These are phyloP conservation scores for Limnomonas spitsbergensis DNA, from an alignment of 139 green algal species.

Conservation along the genomic window DNA sequence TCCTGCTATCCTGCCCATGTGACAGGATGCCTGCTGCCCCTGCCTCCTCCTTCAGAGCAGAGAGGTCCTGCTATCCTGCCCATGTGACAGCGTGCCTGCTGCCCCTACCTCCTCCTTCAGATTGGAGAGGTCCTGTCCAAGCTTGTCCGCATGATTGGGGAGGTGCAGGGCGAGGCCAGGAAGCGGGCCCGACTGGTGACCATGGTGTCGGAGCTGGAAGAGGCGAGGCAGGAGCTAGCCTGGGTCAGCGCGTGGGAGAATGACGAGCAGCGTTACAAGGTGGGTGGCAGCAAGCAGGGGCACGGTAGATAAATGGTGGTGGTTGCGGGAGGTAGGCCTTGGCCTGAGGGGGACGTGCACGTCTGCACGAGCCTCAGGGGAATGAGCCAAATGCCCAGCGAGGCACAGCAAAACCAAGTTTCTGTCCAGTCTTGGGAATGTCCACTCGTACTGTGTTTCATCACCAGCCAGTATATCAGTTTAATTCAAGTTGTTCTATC, in stretches of 20 bases:
- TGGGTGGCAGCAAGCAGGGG: background rate
- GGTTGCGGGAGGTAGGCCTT: no score
- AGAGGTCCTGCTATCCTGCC: no score
- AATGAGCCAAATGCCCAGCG: no score
- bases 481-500: background rate
- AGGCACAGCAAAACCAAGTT: no score
- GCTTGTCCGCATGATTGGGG: conserved; percentile 47
- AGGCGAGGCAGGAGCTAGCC: conserved; percentile 31
- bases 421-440: no score
- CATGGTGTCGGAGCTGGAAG: conserved; percentile 37
- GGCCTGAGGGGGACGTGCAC: no score
- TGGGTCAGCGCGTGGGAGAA: conserved; percentile 54
- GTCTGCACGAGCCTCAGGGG: no score
- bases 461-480: background rate
- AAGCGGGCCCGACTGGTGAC: conserved; percentile 40
- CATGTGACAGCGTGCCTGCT: no score
- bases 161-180: conserved; percentile 36
- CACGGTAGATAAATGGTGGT: background rate
- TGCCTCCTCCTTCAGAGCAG: no score
- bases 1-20: no score
- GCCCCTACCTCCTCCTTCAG: conserved; percentile 17
- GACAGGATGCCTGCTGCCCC: no score
- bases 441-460: no score
- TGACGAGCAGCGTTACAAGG: conserved; percentile 60
- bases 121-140: conserved; percentile 52